These are phyloP conservation scores for Endotrypanum monterogeii DNA, from an alignment of 208 protist species.

Conservation along the genomic window DNA sequence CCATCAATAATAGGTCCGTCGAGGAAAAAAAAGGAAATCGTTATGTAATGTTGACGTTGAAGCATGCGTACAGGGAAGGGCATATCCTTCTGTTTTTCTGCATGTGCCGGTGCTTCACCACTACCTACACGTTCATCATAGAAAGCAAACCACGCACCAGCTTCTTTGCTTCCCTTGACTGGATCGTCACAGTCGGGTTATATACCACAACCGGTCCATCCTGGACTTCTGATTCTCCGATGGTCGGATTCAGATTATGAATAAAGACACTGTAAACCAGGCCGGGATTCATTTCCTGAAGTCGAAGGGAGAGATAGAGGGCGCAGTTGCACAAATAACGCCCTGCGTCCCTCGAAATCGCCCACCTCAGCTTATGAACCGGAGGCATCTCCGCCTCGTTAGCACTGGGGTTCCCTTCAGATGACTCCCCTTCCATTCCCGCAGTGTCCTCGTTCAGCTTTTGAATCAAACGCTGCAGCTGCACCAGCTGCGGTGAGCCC, in stretches of 20 bases:
- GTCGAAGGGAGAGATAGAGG: constrained; percentile 51
- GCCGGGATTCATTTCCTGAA: constrained; percentile 46
- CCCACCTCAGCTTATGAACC: constrained; percentile 41
- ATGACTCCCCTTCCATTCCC: constrained; percentile 2
- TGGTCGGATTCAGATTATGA: constrained; percentile 46
- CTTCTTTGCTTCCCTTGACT: constrained; percentile 28
- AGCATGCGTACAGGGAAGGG: neutral
- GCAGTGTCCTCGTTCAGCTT: constrained; percentile 20
- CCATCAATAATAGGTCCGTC: too few relatives aligned
- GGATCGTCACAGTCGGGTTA: constrained; percentile 37
- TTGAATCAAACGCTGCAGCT: constrained; percentile 34
- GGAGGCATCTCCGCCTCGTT: constrained; percentile 36
- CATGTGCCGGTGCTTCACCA: neutral
- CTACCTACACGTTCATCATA: constrained; percentile 15
- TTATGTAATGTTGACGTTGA: neutral
- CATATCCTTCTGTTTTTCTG: neutral
- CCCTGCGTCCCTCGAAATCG: constrained; percentile 59
- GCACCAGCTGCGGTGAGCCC: constrained; percentile 20
- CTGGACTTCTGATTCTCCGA: constrained; percentile 17
- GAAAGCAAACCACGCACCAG: constrained; percentile 25
- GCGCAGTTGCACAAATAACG: constrained; percentile 78
- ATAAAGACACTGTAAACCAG: constrained; percentile 52
- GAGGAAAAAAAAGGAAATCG: too few relatives aligned
- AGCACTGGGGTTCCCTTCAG: neutral
- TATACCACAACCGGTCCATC: constrained; percentile 26